Base-by-base conservation (phyloP, 2,329 filamentous ascomycete genomes). In the Xylariaceae sp. region DNA sequence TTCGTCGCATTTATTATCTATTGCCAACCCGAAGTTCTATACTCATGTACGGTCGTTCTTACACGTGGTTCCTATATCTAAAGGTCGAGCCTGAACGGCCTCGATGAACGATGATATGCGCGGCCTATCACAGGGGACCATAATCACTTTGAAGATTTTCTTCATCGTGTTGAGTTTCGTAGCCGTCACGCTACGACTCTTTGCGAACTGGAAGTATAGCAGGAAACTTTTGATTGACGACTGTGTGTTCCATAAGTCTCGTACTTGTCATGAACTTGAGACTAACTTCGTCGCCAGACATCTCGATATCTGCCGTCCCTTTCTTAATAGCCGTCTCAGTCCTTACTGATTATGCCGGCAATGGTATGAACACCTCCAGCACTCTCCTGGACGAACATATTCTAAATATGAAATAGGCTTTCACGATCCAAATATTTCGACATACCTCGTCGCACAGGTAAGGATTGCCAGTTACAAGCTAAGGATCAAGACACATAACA, bases 131-230 rank as follows among this genome's bases (percentile, higher is more conserved):
- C 47, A 44, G n/a, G 40, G 6, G 42, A 9, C 39, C 16, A 21
- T 59, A 24, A 50, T 54, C 37, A 54, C 29, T 47, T 47, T 59
- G 41, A 59, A 59, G 43, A 29, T 32, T 16, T 23, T 57, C 16
- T 57, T 59, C 18, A 27, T 59, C 16, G 35, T 2, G 9, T 39
- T 57, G n/a, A 42, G 50, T 5, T 33, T 49, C 2, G 29, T 60
- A 21, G 39, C 55, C 9, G 55, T 60, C 42, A 27, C 33, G 13
- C 29, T 53, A 18, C 54, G 57, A 4, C 48, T 60, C 18, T 11
- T 58, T 20, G 51, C 57, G 20, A 60, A 60, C 20, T 60, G 54
- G 54, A 52, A 47, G 23, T 60, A 55, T 29, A 58, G 44, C 35
- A 46, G 44, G 32, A 52, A 29, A 32, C 36, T 60, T 29, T 27